Base-by-base conservation (phyloP, 306 rosid species). In the Fagus crenata region DNA sequence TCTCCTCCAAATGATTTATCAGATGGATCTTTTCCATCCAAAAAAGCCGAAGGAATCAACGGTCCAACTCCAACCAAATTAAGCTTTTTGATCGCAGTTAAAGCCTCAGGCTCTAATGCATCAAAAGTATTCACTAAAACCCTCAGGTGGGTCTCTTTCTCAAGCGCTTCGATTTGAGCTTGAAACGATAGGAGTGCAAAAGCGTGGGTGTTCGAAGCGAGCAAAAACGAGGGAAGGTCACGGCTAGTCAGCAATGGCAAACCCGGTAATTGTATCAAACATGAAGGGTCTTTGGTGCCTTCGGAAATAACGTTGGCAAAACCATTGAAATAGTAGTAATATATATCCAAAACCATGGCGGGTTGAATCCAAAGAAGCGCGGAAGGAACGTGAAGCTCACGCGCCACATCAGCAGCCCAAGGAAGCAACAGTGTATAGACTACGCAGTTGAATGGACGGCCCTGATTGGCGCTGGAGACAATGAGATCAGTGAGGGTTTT, bases 51-150 rank as follows among this genome's bases (percentile, higher is more conserved):
- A 1, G 91, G 92, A 71, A 87, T 76, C 82, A 93, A 71, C 4
- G 97, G 96, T 2, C 97, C 96, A 5, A 93, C 63, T 0, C 86
- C 82, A 0, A 88, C 65, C 72, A 78, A 22, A 67, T 69, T 55
- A 32, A 72, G 1, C 5, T 59, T 41, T 3, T n/a, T n/a, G n/a
- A n/a, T n/a, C n/a, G n/a, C n/a, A n/a, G n/a, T n/a, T n/a, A n/a
- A n/a, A n/a, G n/a, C n/a, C n/a, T n/a, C n/a, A n/a, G n/a, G n/a
- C n/a, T n/a, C n/a, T n/a, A n/a, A n/a, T n/a, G n/a, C n/a, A n/a
- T n/a, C n/a, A n/a, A n/a, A n/a, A n/a, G n/a, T n/a, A n/a, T n/a
- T n/a, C n/a, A n/a, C n/a, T n/a, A n/a, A n/a, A n/a, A n/a, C n/a
- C n/a, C n/a, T n/a, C n/a, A n/a, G n/a, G n/a, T n/a, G n/a, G n/a